Conservation (phyloP, 1,284 basidiomycete genomes). For the Phenoliferia sp. region DNA sequence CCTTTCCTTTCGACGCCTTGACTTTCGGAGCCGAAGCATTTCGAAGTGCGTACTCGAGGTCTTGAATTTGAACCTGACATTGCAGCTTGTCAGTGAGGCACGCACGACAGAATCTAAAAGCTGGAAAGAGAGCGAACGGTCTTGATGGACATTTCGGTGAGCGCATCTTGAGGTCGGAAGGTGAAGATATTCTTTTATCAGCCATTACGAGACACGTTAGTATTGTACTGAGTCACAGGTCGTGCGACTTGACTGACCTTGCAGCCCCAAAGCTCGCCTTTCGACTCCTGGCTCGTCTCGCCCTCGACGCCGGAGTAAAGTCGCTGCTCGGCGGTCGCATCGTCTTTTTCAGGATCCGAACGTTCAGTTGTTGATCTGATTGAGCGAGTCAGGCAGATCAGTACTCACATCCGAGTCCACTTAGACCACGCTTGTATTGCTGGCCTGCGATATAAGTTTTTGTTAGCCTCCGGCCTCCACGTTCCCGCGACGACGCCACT, state of each 20-base stretch:
- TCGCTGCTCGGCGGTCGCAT: conserved; percentile 26
- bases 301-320: conserved; percentile 33
- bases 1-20: too few species aligned
- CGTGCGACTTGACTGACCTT: not conserved
- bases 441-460: not conserved
- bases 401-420: conserved; percentile 1
- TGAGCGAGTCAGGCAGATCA: too few species aligned
- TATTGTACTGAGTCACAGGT: too few species aligned
- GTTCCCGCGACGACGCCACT: not conserved
- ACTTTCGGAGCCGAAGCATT: too few species aligned
- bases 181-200: conserved; percentile 29
- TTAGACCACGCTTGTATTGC: conserved; percentile 22
- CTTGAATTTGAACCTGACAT: too few species aligned
- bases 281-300: conserved; percentile 16
- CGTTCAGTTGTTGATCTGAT: not conserved
- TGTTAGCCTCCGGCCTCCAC: not conserved
- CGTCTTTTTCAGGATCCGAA: conserved; percentile 11
- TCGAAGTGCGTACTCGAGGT: too few species aligned
- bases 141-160: conserved; percentile 22
- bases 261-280: not conserved
- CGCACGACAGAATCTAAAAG: too few species aligned
- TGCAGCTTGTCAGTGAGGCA: too few species aligned
- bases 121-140: not conserved
- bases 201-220: too few species aligned
- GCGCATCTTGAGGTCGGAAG: conserved; percentile 13